Conservation (phyloP, 1,284 basidiomycete genomes). For the Puccinia coronata region DNA sequence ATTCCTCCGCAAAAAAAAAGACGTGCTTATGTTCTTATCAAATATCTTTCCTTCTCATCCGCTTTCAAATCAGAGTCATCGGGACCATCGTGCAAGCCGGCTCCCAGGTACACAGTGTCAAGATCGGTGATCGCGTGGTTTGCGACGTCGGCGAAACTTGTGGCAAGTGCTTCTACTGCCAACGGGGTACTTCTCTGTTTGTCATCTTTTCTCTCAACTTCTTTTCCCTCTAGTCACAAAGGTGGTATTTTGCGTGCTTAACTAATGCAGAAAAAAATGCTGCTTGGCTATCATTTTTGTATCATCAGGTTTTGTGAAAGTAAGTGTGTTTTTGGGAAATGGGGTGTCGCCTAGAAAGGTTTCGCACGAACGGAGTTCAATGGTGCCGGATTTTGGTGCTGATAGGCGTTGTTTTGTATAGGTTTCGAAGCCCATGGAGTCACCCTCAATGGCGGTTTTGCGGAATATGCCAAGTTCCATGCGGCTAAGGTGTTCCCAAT, state of each 20-base stretch:
- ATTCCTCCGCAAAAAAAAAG: background rate
- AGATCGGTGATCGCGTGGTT: slow-evolving; percentile 74
- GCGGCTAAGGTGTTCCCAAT: slow-evolving; percentile 77
- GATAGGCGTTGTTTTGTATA: slow-evolving; percentile 62
- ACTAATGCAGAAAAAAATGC: no score
- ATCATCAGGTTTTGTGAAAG: slow-evolving; percentile 41
- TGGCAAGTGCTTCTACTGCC: slow-evolving; percentile 77
- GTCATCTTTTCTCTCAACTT: slow-evolving; percentile 5
- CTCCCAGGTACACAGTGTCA: slow-evolving; percentile 70
- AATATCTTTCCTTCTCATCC: background rate
- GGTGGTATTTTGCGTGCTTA: background rate
- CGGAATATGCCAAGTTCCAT: slow-evolving; percentile 66
- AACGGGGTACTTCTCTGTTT: slow-evolving; percentile 65
- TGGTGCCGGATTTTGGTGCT: background rate
- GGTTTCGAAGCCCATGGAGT: slow-evolving; percentile 76
- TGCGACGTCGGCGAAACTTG: slow-evolving; percentile 68
- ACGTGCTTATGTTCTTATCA: background rate
- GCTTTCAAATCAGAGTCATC: slow-evolving; percentile 61
- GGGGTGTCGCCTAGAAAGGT: no score
- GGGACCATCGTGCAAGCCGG: slow-evolving; percentile 71
- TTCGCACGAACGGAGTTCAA: background rate
- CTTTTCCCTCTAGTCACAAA: background rate
- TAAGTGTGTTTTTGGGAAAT: slow-evolving; percentile 9
- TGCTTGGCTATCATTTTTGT: background rate
- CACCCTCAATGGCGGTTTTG: slow-evolving; percentile 77